Evolutionary conservation across 768 basidiomycete genomes (phyloP), one percentile per base, ranked within the genome.

Genomic region (Psilocybe sp.): DNA sequence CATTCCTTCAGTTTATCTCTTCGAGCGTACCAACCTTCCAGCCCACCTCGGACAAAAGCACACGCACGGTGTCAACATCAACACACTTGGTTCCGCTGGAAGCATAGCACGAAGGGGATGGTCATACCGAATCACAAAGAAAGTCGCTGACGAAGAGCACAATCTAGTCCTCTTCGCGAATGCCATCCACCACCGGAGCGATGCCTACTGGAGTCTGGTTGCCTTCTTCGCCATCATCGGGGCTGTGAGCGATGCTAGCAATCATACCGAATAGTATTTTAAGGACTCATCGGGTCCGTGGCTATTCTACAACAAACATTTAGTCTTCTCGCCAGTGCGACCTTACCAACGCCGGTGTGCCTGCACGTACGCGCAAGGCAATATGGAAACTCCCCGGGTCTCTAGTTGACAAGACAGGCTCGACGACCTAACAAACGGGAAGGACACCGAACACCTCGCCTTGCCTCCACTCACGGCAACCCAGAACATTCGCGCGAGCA

Each of bases 161-260:
- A 92, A 89, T 60, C 90, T 91, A 4, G 97, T 99, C 0, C 70
- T 99, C 46, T 73, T 87, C 15, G 97, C 97, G n/a, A 99, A 98
- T 65, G 97, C 96, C 5, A 79, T 94, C 48, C 96, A 98, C 66
- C 97, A 99, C 69, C 81, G 97, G n/a, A 94, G 91, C 55, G 97
- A 99, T 65, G 93, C 92, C 5, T 92, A 94, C 62, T 94, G 93
- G 3, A 95, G 93, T 59, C 58, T 87, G 43, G 92, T 99, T 47
- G 93, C 95, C 10, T 80, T 98, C 48, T 79, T 88, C 40, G 95
- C 96, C 13, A 99, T 99, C 61, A 69, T 98, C 7, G 93, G 31
- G 11, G 19, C 9, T 23, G 16, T 46, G 16, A n/a, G 6, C 20
- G 10, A 19, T 31, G 16, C 40, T 49, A 15, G n/a, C n/a, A n/a